Evolutionary conservation across 495 filamentous ascomycete species (phyloP).

Genomic region (Talaromyces liani): DNA sequence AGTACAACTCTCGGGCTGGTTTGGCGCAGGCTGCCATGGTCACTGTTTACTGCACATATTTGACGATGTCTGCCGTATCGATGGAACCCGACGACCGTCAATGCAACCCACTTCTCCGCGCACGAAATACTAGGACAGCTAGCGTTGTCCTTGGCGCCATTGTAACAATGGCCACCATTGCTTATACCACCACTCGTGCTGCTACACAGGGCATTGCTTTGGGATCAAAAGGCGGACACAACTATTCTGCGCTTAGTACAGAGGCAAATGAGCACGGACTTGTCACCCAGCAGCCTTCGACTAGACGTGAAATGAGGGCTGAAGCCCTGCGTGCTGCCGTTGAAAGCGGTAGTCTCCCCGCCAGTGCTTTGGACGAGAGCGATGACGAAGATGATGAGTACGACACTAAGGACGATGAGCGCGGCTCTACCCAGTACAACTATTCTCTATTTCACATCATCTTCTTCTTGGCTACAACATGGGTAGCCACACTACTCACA

Average conservation of each 20-base stretch:
- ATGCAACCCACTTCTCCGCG: constrained; percentile 89
- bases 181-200: constrained; percentile 94
- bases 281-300: constrained; percentile 77
- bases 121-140: constrained; percentile 81
- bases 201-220: constrained; percentile 90
- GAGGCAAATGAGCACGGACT: constrained; percentile 79
- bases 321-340: constrained; percentile 88
- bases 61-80: constrained; percentile 95
- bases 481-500: constrained; percentile 89
- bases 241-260: constrained; percentile 50
- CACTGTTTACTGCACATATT: constrained; percentile 94
- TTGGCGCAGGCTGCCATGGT: constrained; percentile 97
- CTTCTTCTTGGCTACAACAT: constrained; percentile 91
- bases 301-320: constrained; percentile 81
- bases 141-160: constrained; percentile 87
- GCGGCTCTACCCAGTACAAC: constrained; percentile 84
- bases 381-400: constrained; percentile 60
- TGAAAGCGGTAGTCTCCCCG: constrained; percentile 82
- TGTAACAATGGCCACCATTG: constrained; percentile 93
- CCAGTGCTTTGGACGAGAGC: constrained; percentile 78
- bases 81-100: constrained; percentile 96
- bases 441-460: constrained; percentile 97
- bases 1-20: constrained; percentile 86
- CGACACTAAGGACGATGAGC: constrained; percentile 76
- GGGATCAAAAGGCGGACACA: constrained; percentile 54